These are phyloP conservation scores for Stephanodiscus minutulus DNA, from an alignment of 108 stramenopile species.

Conservation along the genomic window DNA sequence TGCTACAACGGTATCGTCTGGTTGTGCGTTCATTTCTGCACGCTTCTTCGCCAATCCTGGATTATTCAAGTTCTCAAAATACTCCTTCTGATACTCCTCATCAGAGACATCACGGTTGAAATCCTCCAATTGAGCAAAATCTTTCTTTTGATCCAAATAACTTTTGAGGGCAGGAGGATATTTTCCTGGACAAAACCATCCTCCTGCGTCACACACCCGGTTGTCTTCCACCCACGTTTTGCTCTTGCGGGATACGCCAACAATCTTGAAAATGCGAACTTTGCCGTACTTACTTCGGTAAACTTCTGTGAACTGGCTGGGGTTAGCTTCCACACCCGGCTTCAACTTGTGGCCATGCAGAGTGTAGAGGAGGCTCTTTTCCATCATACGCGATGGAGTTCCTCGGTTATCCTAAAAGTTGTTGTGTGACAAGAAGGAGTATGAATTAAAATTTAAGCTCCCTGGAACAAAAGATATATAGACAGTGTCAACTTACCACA, in stretches of 20 bases:
- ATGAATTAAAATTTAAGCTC: slow-evolving; percentile 1
- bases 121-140: slow-evolving; percentile 90
- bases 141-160: slow-evolving; percentile 77
- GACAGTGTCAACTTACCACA: slow-evolving; percentile 59
- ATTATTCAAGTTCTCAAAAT: slow-evolving; percentile 83
- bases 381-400: slow-evolving; percentile 85
- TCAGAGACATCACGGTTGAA: slow-evolving; percentile 80
- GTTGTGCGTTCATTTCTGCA: slow-evolving; percentile 49
- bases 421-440: slow-evolving; percentile 8
- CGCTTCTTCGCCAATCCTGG: slow-evolving; percentile 61
- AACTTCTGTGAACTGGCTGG: slow-evolving; percentile 78
- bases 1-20: slow-evolving; percentile 7
- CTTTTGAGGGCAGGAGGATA: slow-evolving; percentile 90
- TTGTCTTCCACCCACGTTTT: slow-evolving; percentile 90
- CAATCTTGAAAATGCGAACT: slow-evolving; percentile 94
- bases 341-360: slow-evolving; percentile 82
- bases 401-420: slow-evolving; percentile 78
- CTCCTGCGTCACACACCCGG: slow-evolving; percentile 83
- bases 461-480: neutral
- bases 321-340: slow-evolving; percentile 79
- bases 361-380: slow-evolving; percentile 87
- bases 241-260: slow-evolving; percentile 84
- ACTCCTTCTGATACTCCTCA: slow-evolving; percentile 80
- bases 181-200: slow-evolving; percentile 90
- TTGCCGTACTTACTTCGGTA: slow-evolving; percentile 93